These are phyloP conservation scores for Pistacia integerrima DNA, from an alignment of 345 rosid species.

Conservation along the genomic window DNA sequence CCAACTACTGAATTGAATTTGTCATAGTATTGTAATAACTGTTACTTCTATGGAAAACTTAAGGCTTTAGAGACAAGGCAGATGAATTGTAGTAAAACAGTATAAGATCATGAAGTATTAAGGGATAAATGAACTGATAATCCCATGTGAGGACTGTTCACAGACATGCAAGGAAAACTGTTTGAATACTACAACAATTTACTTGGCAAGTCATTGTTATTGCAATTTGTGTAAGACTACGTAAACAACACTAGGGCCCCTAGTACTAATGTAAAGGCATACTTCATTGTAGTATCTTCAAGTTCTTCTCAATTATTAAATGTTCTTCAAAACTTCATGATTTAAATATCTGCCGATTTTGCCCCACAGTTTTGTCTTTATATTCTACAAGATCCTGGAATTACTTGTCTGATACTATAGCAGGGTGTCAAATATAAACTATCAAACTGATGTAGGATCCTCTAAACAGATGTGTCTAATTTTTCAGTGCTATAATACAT, in stretches of 20 bases:
- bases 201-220: background rate
- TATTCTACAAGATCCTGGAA: background rate
- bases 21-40: background rate
- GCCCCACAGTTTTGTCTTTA: background rate
- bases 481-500: no score
- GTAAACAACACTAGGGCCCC: no score
- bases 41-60: background rate
- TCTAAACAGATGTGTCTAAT: background rate
- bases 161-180: background rate
- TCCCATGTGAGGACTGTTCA: background rate
- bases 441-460: background rate
- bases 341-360: background rate
- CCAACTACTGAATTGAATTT: background rate
- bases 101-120: background rate
- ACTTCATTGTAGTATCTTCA: background rate
- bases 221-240: background rate
- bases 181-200: no score
- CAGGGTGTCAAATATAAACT: background rate
- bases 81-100: background rate
- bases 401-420: background rate
- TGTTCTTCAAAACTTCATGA: background rate
- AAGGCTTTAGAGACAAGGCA: background rate
- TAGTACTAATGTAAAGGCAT: background rate
- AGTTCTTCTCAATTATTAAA: background rate
- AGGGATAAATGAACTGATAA: background rate